Evolutionary conservation across 345 rosid species (phyloP), one percentile per base, ranked within the genome.

Genomic region (Cardiospermum halicacabum): DNA sequence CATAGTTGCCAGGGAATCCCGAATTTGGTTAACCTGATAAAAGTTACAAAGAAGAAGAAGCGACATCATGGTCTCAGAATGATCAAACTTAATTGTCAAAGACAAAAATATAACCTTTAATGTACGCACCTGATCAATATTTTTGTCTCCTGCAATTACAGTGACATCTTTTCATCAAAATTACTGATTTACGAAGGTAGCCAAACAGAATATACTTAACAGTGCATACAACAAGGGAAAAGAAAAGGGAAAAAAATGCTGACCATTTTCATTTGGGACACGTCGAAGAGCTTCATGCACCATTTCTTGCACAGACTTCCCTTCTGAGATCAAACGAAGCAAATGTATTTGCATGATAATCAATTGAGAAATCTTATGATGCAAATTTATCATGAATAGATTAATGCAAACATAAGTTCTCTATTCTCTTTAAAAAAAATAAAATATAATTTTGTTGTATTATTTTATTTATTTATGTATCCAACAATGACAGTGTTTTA

Each of bases 231-330:
- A n/a, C n/a, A n/a, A n/a, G n/a, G n/a, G n/a, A n/a, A n/a, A n/a
- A n/a, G n/a, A n/a, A n/a, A n/a, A 53, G 32, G 49, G 40, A 21
- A 51, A 13, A 55, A 51, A 60, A 70, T n/a, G 78, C 88, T 79
- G 42, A 91, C 97, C 93, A 62, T 83, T 81, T 56, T 62, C 77
- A 71, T 91, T 94, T 34, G 97, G 96, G 70, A 91, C 87, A 66
- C 56, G 96, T 78, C 43, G 83, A 75, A 95, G 96, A 60, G 99
- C 96, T 76, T 95, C 97, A 66, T 89, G 65, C 71, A 91, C 99
- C 99, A 95, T 95, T 77, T 95, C 82, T 81, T 95, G 85, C 66
- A 95, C 97, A 3, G 99, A 84, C 69, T 91, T 91, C 67, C 99
- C 99, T 74, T 95, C 99, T 95, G 91, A 30, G 53, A 48, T 34